Percentiles rank a stretch among this genome's conserved stretches.
phyloP scores from a whole-genome alignment of 1,284 basidiomycete genomes.

The Apiotrichum brassicae region DNA sequence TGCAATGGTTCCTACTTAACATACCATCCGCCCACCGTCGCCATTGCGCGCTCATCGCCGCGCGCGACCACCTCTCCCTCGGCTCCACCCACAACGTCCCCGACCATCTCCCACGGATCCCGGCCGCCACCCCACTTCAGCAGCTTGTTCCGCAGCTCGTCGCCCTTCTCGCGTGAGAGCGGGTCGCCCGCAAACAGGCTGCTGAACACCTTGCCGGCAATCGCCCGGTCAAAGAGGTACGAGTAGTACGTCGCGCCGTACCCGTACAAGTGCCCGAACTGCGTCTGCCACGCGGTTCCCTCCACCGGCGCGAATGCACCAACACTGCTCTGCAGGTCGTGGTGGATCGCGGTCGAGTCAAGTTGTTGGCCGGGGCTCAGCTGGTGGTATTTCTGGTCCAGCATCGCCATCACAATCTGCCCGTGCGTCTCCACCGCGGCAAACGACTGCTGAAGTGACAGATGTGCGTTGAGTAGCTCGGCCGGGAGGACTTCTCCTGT shows the following conservation, averaged over 20 bases:
- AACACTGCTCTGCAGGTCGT: constrained; percentile 59
- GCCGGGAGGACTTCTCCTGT: constrained; percentile 65
- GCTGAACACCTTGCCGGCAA: constrained; percentile 82
- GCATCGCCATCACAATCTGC: constrained; percentile 80
- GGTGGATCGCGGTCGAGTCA: constrained; percentile 64
- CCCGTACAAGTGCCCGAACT: constrained; percentile 91
- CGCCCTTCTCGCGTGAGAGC: constrained; percentile 61
- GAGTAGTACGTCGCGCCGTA: constrained; percentile 98
- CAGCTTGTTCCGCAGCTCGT: constrained; percentile 70
- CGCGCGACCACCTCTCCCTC: constrained; percentile 37
- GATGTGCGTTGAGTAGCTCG: constrained; percentile 51
- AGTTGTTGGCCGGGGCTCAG: constrained; percentile 51
- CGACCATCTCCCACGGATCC: constrained; percentile 91
- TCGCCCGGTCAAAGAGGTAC: constrained; percentile 91
- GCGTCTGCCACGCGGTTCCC: constrained; percentile 85
- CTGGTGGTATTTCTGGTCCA: constrained; percentile 91
- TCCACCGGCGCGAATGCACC: constrained; percentile 74
- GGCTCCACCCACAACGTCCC: constrained; percentile 56
- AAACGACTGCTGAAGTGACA: constrained; percentile 46
- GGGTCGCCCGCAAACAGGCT: constrained; percentile 64
- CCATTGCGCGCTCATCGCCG: constrained; percentile 79
- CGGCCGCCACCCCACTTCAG: constrained; percentile 78
- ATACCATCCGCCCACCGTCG: constrained; percentile 74
- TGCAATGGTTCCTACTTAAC: no score
- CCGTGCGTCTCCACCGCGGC: constrained; percentile 70